Percentiles rank a stretch among this genome's conserved stretches.
These are phyloP conservation scores for Leavenworthia alabamica DNA, from an alignment of 345 rosid genomes.

Conservation along the genomic window DNA sequence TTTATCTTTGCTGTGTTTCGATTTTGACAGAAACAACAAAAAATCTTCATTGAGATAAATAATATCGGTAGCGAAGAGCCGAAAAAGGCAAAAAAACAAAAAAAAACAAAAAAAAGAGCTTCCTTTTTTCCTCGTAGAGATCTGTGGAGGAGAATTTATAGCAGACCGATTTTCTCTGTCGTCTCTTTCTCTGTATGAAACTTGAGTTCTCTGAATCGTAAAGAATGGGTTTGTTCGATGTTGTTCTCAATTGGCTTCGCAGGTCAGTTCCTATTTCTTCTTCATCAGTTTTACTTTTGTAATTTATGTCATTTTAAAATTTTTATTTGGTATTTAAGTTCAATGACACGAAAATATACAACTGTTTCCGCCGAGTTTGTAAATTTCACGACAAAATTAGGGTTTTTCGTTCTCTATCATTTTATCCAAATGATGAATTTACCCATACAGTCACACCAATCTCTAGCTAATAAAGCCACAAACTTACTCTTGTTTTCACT, in stretches of 20 bases:
- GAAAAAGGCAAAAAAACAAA: background rate
- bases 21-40: slow-evolving; percentile 16
- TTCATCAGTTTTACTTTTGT: background rate
- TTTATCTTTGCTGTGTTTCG: slow-evolving; percentile 7
- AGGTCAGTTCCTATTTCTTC: slow-evolving; percentile 31
- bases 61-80: slow-evolving; percentile 22
- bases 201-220: slow-evolving; percentile 13
- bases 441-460: background rate
- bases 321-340: background rate
- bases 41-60: slow-evolving; percentile 20
- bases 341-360: background rate
- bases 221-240: slow-evolving; percentile 62
- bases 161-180: slow-evolving; percentile 17
- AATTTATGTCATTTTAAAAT: background rate
- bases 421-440: background rate
- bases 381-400: background rate
- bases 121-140: slow-evolving; percentile 9
- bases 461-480: background rate
- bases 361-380: background rate
- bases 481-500: background rate
- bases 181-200: slow-evolving; percentile 23
- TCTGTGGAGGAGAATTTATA: slow-evolving; percentile 27
- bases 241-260: slow-evolving; percentile 77
- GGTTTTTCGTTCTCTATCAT: background rate
- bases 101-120: background rate